Base-by-base conservation (phyloP, 768 basidiomycete species). In the Leccinum rimulosum region DNA sequence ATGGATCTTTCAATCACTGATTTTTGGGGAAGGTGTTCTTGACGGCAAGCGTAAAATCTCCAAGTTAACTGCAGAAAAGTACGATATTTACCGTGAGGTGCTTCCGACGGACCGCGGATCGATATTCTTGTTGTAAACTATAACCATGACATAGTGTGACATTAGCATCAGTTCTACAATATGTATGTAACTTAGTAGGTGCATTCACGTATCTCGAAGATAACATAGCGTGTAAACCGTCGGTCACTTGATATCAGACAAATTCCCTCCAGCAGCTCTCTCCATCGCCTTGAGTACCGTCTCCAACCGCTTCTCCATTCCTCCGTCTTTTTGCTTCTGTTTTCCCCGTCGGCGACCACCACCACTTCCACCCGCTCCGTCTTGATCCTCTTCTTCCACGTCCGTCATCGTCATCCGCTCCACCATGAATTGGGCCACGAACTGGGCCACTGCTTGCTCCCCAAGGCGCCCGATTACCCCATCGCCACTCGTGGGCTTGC, bases 391-490 rank as follows among this genome's bases (percentile, higher is more conserved):
- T 4, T 68, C 67, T n/a, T 54, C 66, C 14, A 45, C 49, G 12
- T 66, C 64, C 0, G 6, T 72, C 19, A 66, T 19, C 17, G 35
- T 25, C n/a, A 52, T 60, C 6, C 50, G 57, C 17, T 67, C 68
- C 6, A 70, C 58, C 88, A 50, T 92, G 65, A 95, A 90, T 65
- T 90, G 86, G 2, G 86, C 85, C 2, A 96, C 79, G 66, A 96
- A 96, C 56, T 74, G 75, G 2, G 86, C 90, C 9, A 95, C 76
- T 11, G 79, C 86, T 59, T 79, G 74, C 73, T 97, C 95, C 2
- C 91, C 89, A 3, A 97, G 2, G 82, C 2, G 93, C 86, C 30
- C 91, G 81, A 31, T 81, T 76, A 3, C 94, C 95, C 95, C 95
- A 98, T 17, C 85, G 82, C 93, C 91, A 93, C 66, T 93, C 91